phyloP scores from a whole-genome alignment of 2,329 filamentous ascomycete species.

The Hymenotorrendiella dingleyae region DNA sequence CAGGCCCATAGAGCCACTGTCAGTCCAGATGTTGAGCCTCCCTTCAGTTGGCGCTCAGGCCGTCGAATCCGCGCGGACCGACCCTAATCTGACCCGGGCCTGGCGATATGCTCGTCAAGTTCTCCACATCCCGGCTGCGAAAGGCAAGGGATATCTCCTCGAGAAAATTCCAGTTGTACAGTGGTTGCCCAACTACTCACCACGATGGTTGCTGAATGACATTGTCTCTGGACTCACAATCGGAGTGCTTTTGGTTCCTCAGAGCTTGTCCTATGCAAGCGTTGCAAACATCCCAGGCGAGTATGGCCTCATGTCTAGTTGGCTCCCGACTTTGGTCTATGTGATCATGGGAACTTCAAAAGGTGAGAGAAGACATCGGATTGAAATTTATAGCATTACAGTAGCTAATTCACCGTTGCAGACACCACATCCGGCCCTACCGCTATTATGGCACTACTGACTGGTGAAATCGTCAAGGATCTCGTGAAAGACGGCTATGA shows the following conservation, averaged over 20 bases:
- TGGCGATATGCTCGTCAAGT: too few relatives aligned
- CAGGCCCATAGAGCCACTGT: too few relatives aligned
- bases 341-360: slow-evolving; percentile 57
- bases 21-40: too few relatives aligned
- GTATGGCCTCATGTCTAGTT: slow-evolving; percentile 54
- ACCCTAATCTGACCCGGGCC: too few relatives aligned
- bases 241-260: slow-evolving; percentile 54
- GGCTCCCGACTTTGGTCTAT: slow-evolving; percentile 51
- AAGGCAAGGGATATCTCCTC: slow-evolving; percentile 51
- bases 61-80: too few relatives aligned
- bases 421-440: slow-evolving; percentile 42
- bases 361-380: slow-evolving; percentile 33
- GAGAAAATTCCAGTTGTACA: slow-evolving; percentile 56
- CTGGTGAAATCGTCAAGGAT: slow-evolving; percentile 53
- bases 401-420: slow-evolving; percentile 36
- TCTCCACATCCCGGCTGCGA: too few relatives aligned
- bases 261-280: slow-evolving; percentile 55
- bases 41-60: too few relatives aligned
- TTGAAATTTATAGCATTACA: slow-evolving; percentile 37
- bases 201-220: slow-evolving; percentile 56
- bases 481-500: too few relatives aligned
- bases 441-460: slow-evolving; percentile 58
- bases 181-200: slow-evolving; percentile 57
- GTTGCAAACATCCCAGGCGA: slow-evolving; percentile 57
- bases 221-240: slow-evolving; percentile 55